Conservation (phyloP, 345 rosid species). For the Zanthoxylum bungeanum region DNA sequence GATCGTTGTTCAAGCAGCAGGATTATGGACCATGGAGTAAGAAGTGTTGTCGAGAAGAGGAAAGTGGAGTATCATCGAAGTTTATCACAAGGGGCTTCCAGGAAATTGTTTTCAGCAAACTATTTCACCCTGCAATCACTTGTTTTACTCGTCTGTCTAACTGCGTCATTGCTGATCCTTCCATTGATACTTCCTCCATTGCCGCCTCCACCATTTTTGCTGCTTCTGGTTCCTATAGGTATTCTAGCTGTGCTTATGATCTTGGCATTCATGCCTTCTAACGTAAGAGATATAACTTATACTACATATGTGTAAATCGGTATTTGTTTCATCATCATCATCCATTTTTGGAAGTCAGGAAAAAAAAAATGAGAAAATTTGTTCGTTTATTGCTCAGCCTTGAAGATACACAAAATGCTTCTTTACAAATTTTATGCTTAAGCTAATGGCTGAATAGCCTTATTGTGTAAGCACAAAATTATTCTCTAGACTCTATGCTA, state of each 20-base stretch:
- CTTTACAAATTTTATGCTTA: neutral
- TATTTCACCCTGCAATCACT: constrained; percentile 65
- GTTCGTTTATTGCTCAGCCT: neutral
- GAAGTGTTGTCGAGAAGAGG: constrained; percentile 21
- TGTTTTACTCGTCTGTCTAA: constrained; percentile 51
- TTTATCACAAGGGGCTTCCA: constrained; percentile 26
- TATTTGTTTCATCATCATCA: neutral
- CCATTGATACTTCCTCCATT: constrained; percentile 78
- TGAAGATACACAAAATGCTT: neutral
- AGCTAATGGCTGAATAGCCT: neutral
- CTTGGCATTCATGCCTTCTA: constrained; percentile 71
- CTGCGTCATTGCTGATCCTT: constrained; percentile 67
- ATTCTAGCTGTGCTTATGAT: constrained; percentile 64
- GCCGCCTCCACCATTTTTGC: constrained; percentile 83
- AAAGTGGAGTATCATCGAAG: constrained; percentile 30
- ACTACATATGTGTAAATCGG: constrained; percentile 39
- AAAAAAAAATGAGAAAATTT: neutral
- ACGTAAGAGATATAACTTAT: constrained; percentile 44
- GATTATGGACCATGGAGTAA: constrained; percentile 30
- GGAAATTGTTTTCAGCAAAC: constrained; percentile 38
- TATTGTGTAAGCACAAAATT: neutral
- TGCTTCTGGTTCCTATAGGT: constrained; percentile 70
- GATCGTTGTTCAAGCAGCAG: constrained; percentile 18
- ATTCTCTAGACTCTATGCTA: neutral
- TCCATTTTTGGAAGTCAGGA: constrained; percentile 9